phyloP scores from a whole-genome alignment of 192 early-diverging fungal species.

The Rhizophlyctis rosea region DNA sequence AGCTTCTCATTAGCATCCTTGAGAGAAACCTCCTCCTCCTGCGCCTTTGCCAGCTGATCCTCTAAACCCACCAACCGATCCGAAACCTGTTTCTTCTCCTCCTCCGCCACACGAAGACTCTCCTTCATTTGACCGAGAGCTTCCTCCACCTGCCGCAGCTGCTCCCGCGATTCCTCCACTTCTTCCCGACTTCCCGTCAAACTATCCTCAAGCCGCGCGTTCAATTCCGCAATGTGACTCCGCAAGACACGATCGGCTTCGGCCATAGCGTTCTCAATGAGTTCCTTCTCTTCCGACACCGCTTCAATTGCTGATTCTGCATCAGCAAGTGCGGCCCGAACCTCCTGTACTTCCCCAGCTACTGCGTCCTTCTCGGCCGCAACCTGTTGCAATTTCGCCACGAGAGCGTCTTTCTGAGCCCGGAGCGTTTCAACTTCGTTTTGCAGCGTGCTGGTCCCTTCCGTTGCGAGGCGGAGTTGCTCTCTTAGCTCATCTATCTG shows the following conservation, averaged over 20 bases:
- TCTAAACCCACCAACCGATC: too few species aligned
- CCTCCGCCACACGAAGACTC: not conserved
- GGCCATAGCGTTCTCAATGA: not conserved
- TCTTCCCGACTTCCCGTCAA: not conserved
- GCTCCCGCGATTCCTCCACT: not conserved
- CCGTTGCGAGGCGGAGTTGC: not conserved
- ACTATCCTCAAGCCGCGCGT: not conserved
- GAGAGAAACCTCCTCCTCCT: not conserved
- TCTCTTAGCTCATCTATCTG: not conserved
- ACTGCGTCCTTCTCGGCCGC: not conserved
- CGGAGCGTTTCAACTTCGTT: not conserved
- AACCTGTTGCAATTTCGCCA: not conserved
- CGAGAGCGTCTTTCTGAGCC: not conserved
- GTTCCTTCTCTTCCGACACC: not conserved
- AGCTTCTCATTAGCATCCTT: not conserved
- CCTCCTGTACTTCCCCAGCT: not conserved
- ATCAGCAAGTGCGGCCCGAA: not conserved
- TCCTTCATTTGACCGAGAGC: not conserved
- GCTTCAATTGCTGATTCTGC: not conserved
- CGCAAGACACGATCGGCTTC: conserved; percentile 6
- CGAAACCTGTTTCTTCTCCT: too few species aligned
- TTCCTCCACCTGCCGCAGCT: conserved; percentile 2
- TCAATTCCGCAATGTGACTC: not conserved
- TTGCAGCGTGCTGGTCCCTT: not conserved
- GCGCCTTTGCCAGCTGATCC: not conserved